These are phyloP conservation scores for Auriscalpium microsporum DNA, from an alignment of 768 basidiomycete genomes.

Conservation along the genomic window DNA sequence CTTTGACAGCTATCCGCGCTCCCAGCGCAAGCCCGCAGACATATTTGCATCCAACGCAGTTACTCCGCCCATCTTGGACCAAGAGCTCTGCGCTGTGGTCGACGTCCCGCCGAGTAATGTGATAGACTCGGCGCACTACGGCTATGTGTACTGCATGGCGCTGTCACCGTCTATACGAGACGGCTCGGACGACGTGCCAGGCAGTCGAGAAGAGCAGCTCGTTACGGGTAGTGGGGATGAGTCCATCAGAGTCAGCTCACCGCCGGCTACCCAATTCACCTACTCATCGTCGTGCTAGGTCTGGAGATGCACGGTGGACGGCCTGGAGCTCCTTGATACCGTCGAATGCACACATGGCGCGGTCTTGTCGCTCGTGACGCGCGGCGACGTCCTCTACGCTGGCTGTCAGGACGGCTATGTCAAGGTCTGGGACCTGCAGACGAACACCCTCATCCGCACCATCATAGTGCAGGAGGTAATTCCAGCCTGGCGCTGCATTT, in stretches of 20 bases:
- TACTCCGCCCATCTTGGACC: conserved; percentile 14
- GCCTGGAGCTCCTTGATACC: conserved; percentile 48
- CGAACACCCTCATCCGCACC: conserved; percentile 75
- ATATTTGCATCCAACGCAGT: conserved; percentile 51
- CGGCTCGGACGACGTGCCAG: conserved; percentile 26
- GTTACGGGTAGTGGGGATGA: conserved; percentile 90
- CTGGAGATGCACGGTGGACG: conserved; percentile 49
- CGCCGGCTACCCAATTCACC: too few species aligned
- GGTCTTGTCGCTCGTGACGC: conserved; percentile 67
- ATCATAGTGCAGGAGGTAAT: conserved; percentile 79
- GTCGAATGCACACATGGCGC: conserved; percentile 73
- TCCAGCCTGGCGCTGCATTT: background rate
- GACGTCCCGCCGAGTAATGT: conserved; percentile 62
- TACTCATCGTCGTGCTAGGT: conserved; percentile 31
- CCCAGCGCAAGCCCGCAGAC: conserved; percentile 60
- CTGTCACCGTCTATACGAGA: conserved; percentile 34
- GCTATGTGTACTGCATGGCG: conserved; percentile 85
- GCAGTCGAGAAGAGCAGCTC: conserved; percentile 36
- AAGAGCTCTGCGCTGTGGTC: conserved; percentile 32
- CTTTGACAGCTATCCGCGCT: conserved; percentile 83
- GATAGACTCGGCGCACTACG: conserved; percentile 85
- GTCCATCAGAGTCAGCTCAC: conserved; percentile 59
- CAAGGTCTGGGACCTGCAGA: conserved; percentile 85
- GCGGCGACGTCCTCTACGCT: conserved; percentile 78
- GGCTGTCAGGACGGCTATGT: conserved; percentile 94